phyloP scores from a whole-genome alignment of 768 basidiomycete genomes.

The Mycena rebaudengoi region DNA sequence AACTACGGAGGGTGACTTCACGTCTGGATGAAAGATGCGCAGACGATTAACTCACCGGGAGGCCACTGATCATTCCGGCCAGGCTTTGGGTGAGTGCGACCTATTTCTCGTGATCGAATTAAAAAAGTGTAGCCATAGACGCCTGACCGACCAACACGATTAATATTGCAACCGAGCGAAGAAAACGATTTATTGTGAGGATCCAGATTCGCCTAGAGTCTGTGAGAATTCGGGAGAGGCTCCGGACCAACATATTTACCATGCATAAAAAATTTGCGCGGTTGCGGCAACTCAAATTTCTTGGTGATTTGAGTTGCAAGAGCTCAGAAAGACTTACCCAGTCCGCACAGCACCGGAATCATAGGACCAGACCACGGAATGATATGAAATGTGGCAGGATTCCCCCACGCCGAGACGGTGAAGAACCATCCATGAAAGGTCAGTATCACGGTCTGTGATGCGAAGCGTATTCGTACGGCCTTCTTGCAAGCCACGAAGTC shows the following conservation, averaged over 20 bases:
- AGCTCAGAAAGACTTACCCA: neutral
- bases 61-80: neutral
- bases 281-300: neutral
- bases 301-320: no score
- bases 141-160: neutral
- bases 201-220: constrained; percentile 6
- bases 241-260: neutral
- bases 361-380: neutral
- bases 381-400: neutral
- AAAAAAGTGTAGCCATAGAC: neutral
- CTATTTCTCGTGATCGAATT: neutral
- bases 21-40: neutral
- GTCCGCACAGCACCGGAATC: neutral
- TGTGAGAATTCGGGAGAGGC: neutral
- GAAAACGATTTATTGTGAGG: neutral
- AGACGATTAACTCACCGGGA: neutral
- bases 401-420: neutral
- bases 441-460: neutral
- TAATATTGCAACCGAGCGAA: neutral
- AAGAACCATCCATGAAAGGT: constrained; percentile 6
- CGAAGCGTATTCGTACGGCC: no score
- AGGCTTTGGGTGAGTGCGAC: neutral
- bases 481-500: no score
- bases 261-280: constrained; percentile 11
- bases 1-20: no score